Conservation (phyloP, 1,284 basidiomycete genomes). For the Fomitopsis schrenkii region DNA sequence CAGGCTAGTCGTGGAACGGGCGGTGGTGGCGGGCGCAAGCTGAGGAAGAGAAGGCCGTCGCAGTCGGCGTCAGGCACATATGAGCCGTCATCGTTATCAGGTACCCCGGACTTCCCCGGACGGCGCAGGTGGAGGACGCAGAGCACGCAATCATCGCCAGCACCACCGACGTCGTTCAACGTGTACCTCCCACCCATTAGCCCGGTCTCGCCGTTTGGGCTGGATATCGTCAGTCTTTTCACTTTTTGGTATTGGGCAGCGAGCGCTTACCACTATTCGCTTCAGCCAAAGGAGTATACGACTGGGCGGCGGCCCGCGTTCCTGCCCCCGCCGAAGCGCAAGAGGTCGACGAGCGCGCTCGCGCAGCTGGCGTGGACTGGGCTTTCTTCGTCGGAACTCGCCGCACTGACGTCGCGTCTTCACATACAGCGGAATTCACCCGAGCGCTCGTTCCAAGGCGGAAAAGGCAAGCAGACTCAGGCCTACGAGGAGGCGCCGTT, state of each 20-base stretch:
- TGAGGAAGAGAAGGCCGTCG: constrained; percentile 19
- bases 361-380: constrained; percentile 26
- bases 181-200: constrained; percentile 6
- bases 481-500: constrained; percentile 2
- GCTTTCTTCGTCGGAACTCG: constrained; percentile 24
- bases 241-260: not conserved
- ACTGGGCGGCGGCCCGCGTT: constrained; percentile 10
- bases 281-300: constrained; percentile 9
- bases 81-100: not conserved
- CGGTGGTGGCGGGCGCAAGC: constrained; percentile 14
- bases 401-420: constrained; percentile 23
- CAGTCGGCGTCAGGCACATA: not conserved
- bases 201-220: constrained; percentile 6
- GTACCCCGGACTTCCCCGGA: not conserved
- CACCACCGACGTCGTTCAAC: not conserved
- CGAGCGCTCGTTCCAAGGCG: constrained; percentile 7
- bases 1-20: not conserved
- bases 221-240: constrained; percentile 9
- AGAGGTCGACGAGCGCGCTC: constrained; percentile 21
- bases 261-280: not conserved
- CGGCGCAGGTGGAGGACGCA: not conserved
- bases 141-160: not conserved
- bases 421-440: constrained; percentile 15
- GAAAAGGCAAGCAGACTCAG: not conserved
- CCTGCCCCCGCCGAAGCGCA: constrained; percentile 14